Evolutionary conservation across 1,139 yeast species (phyloP).

Genomic region (Entelexis sorbosivorans): DNA sequence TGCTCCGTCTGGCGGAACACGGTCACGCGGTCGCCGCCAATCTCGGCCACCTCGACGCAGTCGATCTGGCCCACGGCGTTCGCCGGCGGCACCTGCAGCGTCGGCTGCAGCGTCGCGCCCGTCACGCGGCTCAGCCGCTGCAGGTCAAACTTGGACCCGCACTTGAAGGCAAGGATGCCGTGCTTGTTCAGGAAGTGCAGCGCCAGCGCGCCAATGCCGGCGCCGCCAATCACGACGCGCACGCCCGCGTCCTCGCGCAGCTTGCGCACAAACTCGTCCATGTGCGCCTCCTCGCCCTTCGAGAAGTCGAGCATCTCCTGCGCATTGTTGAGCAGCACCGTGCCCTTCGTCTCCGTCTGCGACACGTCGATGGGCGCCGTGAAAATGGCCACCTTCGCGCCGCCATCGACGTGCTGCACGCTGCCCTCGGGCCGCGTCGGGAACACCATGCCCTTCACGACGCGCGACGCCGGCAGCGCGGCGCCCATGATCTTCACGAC

Average conservation of each 20-base stretch:
- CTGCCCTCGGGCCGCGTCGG: conserved; percentile 94
- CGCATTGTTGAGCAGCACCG: conserved; percentile 89
- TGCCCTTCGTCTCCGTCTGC: conserved; percentile 93
- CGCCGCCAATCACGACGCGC: conserved; percentile 81
- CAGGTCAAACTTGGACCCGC: conserved; percentile 85
- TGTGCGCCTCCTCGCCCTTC: conserved; percentile 90
- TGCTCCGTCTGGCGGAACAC: conserved; percentile 63
- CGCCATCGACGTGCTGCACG: conserved; percentile 47
- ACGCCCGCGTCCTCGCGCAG: conserved; percentile 79
- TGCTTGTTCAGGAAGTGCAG: conserved; percentile 84
- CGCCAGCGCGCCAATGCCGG: conserved; percentile 85
- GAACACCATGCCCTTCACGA: conserved; percentile 94
- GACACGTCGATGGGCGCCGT: conserved; percentile 92
- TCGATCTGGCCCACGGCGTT: conserved; percentile 89
- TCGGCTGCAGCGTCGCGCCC: conserved; percentile 92
- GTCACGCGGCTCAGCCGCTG: conserved; percentile 92
- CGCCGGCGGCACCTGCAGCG: conserved; percentile 44
- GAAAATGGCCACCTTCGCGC: conserved; percentile 81
- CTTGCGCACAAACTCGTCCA: conserved; percentile 77
- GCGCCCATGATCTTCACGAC: conserved; percentile 97
- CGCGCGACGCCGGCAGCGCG: conserved; percentile 59
- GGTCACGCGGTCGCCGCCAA: conserved; percentile 96
- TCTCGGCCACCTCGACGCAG: conserved; percentile 79
- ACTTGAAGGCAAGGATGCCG: conserved; percentile 72
- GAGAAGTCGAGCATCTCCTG: conserved; percentile 93